Evolutionary conservation across 345 rosid genomes (phyloP), one percentile per base, ranked within the genome.

Genomic region (Punica granatum): DNA sequence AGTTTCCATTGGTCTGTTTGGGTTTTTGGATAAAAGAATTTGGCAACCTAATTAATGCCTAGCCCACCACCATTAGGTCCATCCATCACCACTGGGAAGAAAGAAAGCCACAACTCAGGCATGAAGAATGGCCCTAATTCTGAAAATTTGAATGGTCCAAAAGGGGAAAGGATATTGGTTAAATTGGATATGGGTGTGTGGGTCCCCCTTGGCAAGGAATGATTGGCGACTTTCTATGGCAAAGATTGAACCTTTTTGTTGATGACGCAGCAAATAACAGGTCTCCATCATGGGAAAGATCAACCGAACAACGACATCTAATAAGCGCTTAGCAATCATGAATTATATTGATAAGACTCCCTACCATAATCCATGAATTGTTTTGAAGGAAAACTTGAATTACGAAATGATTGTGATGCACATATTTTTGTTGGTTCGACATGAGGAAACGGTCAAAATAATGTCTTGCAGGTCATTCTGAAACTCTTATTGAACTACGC

Each of bases 251-350:
- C 59, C 59, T 51, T 51, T 49, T 54, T 49, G 60, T 26, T 30
- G 60, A 28, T 21, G 32, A 23, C 16, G 25, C 54, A 23, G 11
- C 11, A 4, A 26, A 54, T 1, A 23, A 21, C 9, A 54, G 31
- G 60, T 23, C 60, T 2, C 60, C 34, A 56, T 56, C 60, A 26
- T 56, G n/a, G 60, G 32, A 56, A 56, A 56, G 32, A 49, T 49
- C 14, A 0, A 1, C 54, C 54, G 49, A 8, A 44, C 49, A 44
- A 10, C 13, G 25, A 21, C 8, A 1, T 49, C 25, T 19, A 4
- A 49, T 3, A 49, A 49, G 6, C 6, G 19, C 4, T 49, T 37
- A 37, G 3, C 8, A n/a, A 6, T 19, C 54, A 3, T 48, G 46
- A 7, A 48, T 48, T 37, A 37, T 37, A n/a, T 37, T 11, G 41